Conservation (phyloP, 164 flowering plant genomes). For the Vitis riparia region DNA sequence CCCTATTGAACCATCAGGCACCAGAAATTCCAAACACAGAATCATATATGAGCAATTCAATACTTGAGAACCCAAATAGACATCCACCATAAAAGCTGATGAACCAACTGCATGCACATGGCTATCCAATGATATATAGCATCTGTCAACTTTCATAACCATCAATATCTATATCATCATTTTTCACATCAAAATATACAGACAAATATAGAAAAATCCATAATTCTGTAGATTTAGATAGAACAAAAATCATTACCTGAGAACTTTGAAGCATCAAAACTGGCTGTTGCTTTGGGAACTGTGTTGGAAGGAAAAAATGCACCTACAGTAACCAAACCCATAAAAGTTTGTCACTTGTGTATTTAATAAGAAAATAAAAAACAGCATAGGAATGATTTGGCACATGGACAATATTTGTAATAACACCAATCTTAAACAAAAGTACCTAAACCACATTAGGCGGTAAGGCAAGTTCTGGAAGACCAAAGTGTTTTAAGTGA, state of each 20-base stretch:
- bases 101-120: not conserved
- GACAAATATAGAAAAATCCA: not conserved
- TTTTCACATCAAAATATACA: not conserved
- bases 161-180: not conserved
- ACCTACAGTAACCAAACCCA: conserved; percentile 41
- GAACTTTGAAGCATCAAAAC: conserved; percentile 72
- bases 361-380: not conserved
- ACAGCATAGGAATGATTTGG: not conserved
- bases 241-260: conserved; percentile 44
- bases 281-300: conserved; percentile 90
- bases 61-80: too few species aligned
- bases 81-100: too few species aligned
- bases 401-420: not conserved
- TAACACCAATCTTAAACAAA: too few species aligned
- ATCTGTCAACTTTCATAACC: too few species aligned
- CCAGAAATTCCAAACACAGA: too few species aligned
- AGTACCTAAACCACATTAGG: too few species aligned
- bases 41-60: too few species aligned
- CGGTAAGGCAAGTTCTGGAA: too few species aligned
- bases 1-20: too few species aligned
- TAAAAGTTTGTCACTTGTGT: not conserved
- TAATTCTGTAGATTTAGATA: not conserved
- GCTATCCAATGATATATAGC: too few species aligned
- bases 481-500: too few species aligned
- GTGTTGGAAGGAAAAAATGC: conserved; percentile 59